Base-by-base conservation (phyloP, 805 yeast species). In the Nakazawaea wyomingensis region DNA sequence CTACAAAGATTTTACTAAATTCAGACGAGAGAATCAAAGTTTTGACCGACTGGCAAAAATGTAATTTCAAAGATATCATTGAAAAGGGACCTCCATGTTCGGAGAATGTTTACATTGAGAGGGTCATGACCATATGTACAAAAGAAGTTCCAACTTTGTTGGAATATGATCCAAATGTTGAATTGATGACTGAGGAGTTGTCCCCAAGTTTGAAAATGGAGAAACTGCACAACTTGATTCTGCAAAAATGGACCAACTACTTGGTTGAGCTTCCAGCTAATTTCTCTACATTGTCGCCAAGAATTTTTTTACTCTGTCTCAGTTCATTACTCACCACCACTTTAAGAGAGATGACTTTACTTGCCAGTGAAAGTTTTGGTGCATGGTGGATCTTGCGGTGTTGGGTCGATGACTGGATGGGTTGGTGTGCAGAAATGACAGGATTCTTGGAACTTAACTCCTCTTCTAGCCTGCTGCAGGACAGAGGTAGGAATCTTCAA, bases 341-440 rank as follows among this genome's bases (percentile, higher is more conserved):
- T 16, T 61, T 80, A 32, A 65, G 87, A 47, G 87, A 82, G 51
- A 69, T 83, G 46, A 74, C 83, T 27, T 62, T 77, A 44, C 66
- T 66, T 19, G 79, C 80, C 2, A 80, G 79, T 6, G 70, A 71
- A 34, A 73, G 82, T 2, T 81, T 84, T 55, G 80, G 79, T 8
- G 75, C 79, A 2, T 85, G 91, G 91, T 83, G 88, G 87, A 70
- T 77, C 34, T 66, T 82, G 3, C 66, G 85, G 44, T 79, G 88
- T 56, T 85, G 91, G 89, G 65, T 80, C 5, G 87, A 81, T 53
- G 91, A 84, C 54, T 83, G 77, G 71, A 64, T 82, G 47, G 71
- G 71, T 2, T 81, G 87, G 79, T 62, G 74, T 44, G 80, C 82
- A 20, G 88, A 82, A 53, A 59, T 78, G 13, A 81, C 82, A 4